Evolutionary conservation across 352 stramenopile genomes (phyloP).

Genomic region (Phytophthora palmivora): DNA sequence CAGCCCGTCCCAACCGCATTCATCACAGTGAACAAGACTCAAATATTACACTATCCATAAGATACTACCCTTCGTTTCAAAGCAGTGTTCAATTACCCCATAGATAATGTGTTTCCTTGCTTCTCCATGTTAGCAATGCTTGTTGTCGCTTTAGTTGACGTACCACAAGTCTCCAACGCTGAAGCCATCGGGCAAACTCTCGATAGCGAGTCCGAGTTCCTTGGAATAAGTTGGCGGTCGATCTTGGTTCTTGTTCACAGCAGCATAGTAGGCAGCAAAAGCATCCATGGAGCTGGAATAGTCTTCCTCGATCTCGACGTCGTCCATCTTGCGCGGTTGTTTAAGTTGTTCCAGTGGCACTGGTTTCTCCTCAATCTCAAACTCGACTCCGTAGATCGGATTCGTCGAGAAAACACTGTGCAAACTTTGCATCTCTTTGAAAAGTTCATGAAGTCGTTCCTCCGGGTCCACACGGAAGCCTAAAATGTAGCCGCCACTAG

Average conservation of each 20-base stretch:
- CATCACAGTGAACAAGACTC: conserved; percentile 16
- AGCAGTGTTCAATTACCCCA: not conserved
- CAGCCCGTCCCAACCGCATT: conserved; percentile 6
- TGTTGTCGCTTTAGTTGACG: conserved; percentile 44
- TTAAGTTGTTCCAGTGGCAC: conserved; percentile 66
- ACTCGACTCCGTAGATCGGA: conserved; percentile 93
- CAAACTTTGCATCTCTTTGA: conserved; percentile 87
- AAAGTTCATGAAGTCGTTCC: conserved; percentile 84
- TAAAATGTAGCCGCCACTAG: conserved; percentile 90
- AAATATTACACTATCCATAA: no score
- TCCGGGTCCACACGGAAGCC: conserved; percentile 92
- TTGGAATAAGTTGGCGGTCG: conserved; percentile 74
- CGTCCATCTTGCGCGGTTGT: conserved; percentile 82
- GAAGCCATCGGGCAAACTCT: conserved; percentile 85
- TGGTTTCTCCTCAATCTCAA: conserved; percentile 83
- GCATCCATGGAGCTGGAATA: conserved; percentile 86
- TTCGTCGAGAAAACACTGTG: conserved; percentile 84
- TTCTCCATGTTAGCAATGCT: not conserved
- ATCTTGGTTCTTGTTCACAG: conserved; percentile 86
- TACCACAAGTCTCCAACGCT: conserved; percentile 74
- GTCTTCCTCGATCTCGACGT: conserved; percentile 91
- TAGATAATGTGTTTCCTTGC: no score
- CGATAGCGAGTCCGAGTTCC: conserved; percentile 86
- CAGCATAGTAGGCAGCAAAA: conserved; percentile 92
- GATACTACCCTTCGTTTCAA: not conserved